Evolutionary conservation across 139 green algal species (phyloP).

Genomic region (Volvox africanus): DNA sequence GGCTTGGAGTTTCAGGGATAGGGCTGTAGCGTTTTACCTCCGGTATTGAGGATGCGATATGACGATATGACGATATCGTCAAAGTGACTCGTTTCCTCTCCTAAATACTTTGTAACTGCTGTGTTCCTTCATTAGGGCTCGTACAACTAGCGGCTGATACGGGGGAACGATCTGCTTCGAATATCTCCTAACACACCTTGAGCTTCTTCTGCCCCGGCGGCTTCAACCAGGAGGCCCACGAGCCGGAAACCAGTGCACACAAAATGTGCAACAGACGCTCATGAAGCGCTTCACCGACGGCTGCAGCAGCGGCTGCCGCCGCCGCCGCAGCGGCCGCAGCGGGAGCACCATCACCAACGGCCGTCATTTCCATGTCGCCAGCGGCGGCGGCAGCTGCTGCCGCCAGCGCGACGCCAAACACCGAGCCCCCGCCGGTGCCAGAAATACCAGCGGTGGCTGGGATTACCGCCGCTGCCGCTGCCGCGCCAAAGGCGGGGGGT

Average conservation of each 20-base stretch:
- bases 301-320: slow-evolving; percentile 47
- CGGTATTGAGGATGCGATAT: no score
- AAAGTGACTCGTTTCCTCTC: no score
- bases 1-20: no score
- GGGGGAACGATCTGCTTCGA: no score
- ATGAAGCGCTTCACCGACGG: slow-evolving; percentile 59
- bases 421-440: background rate
- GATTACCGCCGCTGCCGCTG: background rate
- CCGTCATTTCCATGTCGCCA: background rate
- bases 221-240: slow-evolving; percentile 71
- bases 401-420: background rate
- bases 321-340: slow-evolving; percentile 2
- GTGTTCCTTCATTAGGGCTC: no score
- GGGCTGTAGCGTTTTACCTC: no score
- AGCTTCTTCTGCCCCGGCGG: slow-evolving; percentile 42
- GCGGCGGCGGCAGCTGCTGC: background rate
- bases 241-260: slow-evolving; percentile 59
- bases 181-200: slow-evolving; percentile 31
- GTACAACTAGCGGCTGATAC: no score
- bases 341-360: background rate
- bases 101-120: no score
- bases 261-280: slow-evolving; percentile 65
- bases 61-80: no score
- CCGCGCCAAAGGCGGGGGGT: background rate
- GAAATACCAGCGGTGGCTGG: background rate